Conservation (phyloP, 129 eudicot genomes). For the Centrapalus pauciflorus region DNA sequence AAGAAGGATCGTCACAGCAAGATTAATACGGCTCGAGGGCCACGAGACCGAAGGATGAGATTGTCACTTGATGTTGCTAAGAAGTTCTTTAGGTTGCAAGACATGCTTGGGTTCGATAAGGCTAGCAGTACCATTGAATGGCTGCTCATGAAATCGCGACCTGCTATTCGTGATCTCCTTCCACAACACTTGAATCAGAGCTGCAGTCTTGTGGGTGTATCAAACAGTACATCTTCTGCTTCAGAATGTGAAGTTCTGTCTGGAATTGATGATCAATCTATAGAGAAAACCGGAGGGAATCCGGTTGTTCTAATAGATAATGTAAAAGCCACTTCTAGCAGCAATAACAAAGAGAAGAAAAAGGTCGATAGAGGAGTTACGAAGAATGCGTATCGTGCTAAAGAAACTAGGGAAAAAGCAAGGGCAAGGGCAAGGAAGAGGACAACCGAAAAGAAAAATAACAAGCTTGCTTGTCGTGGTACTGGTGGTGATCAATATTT, state of each 20-base stretch:
- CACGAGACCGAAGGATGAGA: constrained; percentile 85
- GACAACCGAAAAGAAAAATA: constrained; percentile 44
- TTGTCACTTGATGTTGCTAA: constrained; percentile 72
- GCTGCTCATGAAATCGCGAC: constrained; percentile 45
- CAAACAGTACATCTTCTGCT: constrained; percentile 35
- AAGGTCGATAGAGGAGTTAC: constrained; percentile 28
- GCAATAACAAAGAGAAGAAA: constrained; percentile 23
- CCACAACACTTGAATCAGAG: not conserved
- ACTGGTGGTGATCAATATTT: not conserved
- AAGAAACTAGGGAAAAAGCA: constrained; percentile 59
- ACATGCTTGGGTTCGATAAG: constrained; percentile 65
- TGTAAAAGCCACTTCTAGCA: not conserved
- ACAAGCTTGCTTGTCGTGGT: constrained; percentile 10
- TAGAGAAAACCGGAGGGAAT: not conserved
- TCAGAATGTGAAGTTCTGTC: constrained; percentile 52
- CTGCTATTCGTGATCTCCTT: constrained; percentile 48
- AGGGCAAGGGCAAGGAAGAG: constrained; percentile 75
- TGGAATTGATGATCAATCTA: constrained; percentile 27
- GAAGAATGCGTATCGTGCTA: constrained; percentile 25
- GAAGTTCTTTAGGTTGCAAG: constrained; percentile 71
- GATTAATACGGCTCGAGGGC: constrained; percentile 80
- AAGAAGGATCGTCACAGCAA: constrained; percentile 89
- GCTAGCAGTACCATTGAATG: constrained; percentile 83
- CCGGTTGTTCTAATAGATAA: not conserved
- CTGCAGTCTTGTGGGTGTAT: constrained; percentile 10